phyloP scores from a whole-genome alignment of 2,329 filamentous ascomycete species.

The Rasamsonia emersonii region DNA sequence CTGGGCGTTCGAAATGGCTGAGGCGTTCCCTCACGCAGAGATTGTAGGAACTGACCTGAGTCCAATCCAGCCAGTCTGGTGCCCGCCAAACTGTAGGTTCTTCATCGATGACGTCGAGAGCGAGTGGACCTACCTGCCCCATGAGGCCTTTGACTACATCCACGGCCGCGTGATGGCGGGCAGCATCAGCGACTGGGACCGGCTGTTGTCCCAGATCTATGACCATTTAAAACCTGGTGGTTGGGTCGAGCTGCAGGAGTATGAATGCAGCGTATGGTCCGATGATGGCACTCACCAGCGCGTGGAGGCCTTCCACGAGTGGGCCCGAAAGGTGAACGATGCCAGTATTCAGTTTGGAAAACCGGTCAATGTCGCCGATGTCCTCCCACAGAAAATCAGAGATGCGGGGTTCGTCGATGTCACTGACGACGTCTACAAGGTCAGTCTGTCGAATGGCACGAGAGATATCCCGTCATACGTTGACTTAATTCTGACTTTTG shows the following conservation, averaged over 20 bases:
- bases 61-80: constrained; percentile 14
- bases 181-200: constrained; percentile 12
- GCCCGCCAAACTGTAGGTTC: constrained; percentile 38
- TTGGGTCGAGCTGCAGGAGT: constrained; percentile 11
- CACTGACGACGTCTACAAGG: constrained; percentile 11
- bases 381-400: constrained; percentile 10
- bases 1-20: constrained; percentile 26
- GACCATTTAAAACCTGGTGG: constrained; percentile 10
- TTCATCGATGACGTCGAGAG: constrained; percentile 25
- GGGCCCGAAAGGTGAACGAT: constrained; percentile 11
- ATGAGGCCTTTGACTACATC: constrained; percentile 19
- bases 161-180: constrained; percentile 18
- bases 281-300: constrained; percentile 9
- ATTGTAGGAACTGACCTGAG: constrained; percentile 12
- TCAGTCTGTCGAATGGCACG: not conserved
- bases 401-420: constrained; percentile 12
- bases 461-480: too few species aligned
- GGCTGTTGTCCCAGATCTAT: constrained; percentile 9
- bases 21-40: constrained; percentile 15
- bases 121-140: constrained; percentile 23
- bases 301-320: constrained; percentile 10
- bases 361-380: constrained; percentile 15
- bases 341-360: constrained; percentile 15
- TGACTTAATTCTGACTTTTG: not conserved
- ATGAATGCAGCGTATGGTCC: constrained; percentile 9